Evolutionary conservation across 2,329 filamentous ascomycete species (phyloP), one percentile per base, ranked within the genome.

Genomic region (Hypoxylon sp.): DNA sequence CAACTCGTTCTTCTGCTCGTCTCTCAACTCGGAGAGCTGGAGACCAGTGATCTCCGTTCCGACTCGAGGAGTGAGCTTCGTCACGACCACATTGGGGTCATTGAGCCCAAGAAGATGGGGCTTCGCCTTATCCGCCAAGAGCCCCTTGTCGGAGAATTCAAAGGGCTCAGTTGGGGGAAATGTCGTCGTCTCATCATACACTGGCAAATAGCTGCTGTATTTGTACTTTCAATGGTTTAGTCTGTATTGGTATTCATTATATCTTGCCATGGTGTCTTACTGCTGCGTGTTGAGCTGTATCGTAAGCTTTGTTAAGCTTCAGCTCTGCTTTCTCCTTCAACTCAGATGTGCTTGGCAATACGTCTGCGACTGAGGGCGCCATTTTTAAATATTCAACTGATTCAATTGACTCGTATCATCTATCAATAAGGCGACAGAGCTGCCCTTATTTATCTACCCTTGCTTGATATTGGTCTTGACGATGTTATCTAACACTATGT

Each of bases 101-200:
- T 76, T 74, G 2, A 77, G 71, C 7, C 73, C 72, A 2, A 85
- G 75, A 0, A 85, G 76, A 69, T 84, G 80, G 11, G 78, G 75
- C 68, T 84, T 84, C 17, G 78, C 77, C 37, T 80, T 80, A 68
- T 85, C 81, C 1, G 82, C 83, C 51, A 78, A 64, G 31, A 79
- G 76, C 14, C 82, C 82, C 37, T 78, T 79, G 37, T 84, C 82
- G 22, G 74, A 62, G 61, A 83, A 82, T 10, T 79, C 78, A 64
- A 83, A 83, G 0, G 78, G 79, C 66, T 82, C 76, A 0, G 80
- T 80, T 14, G 80, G 78, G 0, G 79, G 76, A 60, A 80, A 82
- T 14, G 69, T 79, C 2, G 78, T 80, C 1, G 77, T 77, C 44
- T 77, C 78, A 46, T 81, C 79, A 61, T 78, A 77, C 3, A 81